Evolutionary conservation across 1,284 basidiomycete genomes (phyloP).

Genomic region (Fomitopsis pinicola): DNA sequence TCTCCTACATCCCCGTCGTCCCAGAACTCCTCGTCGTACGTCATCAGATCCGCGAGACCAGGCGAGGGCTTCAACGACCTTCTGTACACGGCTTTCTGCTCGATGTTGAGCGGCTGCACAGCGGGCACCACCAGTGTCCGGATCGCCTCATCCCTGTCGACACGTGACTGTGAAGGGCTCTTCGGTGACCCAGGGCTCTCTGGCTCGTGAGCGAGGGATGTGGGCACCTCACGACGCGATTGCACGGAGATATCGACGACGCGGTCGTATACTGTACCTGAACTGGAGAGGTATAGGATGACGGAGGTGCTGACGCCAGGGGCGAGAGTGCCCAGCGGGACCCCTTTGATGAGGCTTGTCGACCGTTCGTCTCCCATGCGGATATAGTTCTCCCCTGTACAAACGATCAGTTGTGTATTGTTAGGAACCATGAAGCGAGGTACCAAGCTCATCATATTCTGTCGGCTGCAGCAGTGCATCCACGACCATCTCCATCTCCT

Average conservation of each 20-base stretch:
- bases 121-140: slow-evolving; percentile 60
- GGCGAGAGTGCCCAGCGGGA: slow-evolving; percentile 56
- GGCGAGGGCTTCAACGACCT: slow-evolving; percentile 32
- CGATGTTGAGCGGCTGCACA: slow-evolving; percentile 47
- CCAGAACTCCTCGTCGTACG: slow-evolving; percentile 53
- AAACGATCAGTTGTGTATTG: not conserved
- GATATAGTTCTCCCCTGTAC: slow-evolving; percentile 54
- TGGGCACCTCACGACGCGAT: slow-evolving; percentile 35
- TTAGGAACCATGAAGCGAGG: slow-evolving; percentile 18
- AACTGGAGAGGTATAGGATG: slow-evolving; percentile 54
- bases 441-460: slow-evolving; percentile 72
- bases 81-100: slow-evolving; percentile 47
- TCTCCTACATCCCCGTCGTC: slow-evolving; percentile 50
- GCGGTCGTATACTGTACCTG: slow-evolving; percentile 60
- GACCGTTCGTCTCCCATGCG: slow-evolving; percentile 58
- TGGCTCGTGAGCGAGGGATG: slow-evolving; percentile 7
- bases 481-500: slow-evolving; percentile 60
- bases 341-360: slow-evolving; percentile 67
- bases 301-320: slow-evolving; percentile 54
- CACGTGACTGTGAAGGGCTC: slow-evolving; percentile 14
- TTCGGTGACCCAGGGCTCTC: slow-evolving; percentile 18
- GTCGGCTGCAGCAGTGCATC: slow-evolving; percentile 78
- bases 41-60: slow-evolving; percentile 49
- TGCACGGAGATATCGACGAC: slow-evolving; percentile 75
- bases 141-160: slow-evolving; percentile 56